Conservation (phyloP, 805 yeast genomes). For the Zygosaccharomyces bisporus region DNA sequence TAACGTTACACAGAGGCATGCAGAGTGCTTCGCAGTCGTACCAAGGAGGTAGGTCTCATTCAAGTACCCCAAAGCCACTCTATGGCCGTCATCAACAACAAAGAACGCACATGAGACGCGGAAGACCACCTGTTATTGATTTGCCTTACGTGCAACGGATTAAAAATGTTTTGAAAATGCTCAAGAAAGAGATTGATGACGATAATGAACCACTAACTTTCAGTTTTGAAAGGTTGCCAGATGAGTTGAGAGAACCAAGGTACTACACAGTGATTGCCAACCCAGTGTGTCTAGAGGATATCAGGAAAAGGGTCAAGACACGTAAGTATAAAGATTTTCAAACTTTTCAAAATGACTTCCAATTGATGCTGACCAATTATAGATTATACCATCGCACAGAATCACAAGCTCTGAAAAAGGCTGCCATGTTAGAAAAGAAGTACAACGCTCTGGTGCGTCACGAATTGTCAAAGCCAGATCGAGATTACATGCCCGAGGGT, state of each 20-base stretch:
- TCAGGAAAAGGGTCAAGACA: conserved; percentile 78
- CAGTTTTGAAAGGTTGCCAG: conserved; percentile 81
- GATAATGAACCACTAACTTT: conserved; percentile 49
- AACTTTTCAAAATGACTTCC: conserved; percentile 71
- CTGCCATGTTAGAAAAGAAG: conserved; percentile 57
- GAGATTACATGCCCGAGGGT: conserved; percentile 59
- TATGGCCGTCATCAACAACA: conserved; percentile 24
- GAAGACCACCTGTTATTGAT: conserved; percentile 37
- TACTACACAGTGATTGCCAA: conserved; percentile 49
- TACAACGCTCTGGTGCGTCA: conserved; percentile 55
- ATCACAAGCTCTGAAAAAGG: conserved; percentile 56
- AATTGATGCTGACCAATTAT: conserved; percentile 68
- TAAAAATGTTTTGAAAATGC: conserved; percentile 74
- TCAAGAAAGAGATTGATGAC: conserved; percentile 66
- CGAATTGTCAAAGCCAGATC: conserved; percentile 79
- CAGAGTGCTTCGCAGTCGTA: conserved; percentile 11
- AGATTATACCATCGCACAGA: conserved; percentile 59
- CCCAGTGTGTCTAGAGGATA: conserved; percentile 67
- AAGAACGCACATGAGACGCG: conserved; percentile 33
- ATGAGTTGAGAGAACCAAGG: conserved; percentile 44
- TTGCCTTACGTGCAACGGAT: conserved; percentile 76
- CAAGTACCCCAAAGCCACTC: conserved; percentile 26
- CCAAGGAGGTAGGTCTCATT: conserved; percentile 19
- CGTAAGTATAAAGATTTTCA: conserved; percentile 77
- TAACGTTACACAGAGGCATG: conserved; percentile 14